Base-by-base conservation (phyloP, 345 rosid genomes). In the Arabis alpina region DNA sequence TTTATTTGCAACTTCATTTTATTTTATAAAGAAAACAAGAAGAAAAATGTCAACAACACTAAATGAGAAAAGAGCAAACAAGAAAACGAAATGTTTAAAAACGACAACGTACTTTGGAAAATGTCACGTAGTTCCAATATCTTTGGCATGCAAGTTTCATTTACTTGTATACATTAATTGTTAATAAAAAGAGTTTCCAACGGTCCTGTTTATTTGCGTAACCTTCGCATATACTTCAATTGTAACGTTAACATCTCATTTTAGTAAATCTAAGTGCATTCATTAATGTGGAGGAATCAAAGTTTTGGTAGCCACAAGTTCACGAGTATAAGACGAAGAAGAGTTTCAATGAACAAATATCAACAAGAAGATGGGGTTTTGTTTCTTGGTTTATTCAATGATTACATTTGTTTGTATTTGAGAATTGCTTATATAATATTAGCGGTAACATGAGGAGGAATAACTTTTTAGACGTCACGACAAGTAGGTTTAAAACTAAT, bases 151-250 rank as follows among this genome's bases (percentile, higher is more conserved):
- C 50, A 19, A 61, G 25, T 66, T 66, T 66, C 52, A 56, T 28
- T 32, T 39, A 1, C 23, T 6, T 8, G 2, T 11, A 36, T 10
- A 34, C 27, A 14, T 19, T n/a, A 2, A 57, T 63, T 60, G 39
- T 3, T 51, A 8, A 1, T 10, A 5, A 44, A 54, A 28, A 50
- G 7, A 52, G 27, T 60, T 59, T 68, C 49, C 23, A 12, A 68
- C 78, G 78, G 78, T 75, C 70, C 45, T 47, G 27, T 53, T 68
- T 61, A 40, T 61, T 75, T 61, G 53, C 74, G 78, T 75, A 75
- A 44, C 40, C 58, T 44, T 74, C 8, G 19, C 49, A 66, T 14
- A 54, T 14, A 68, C 69, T 54, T 61, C 40, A 36, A 36, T 61
- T 44, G 10, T 47, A 67, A 75, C 74, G 78, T 75, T 61, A 54